Percentiles rank a stretch among this genome's conserved stretches.
These are phyloP conservation scores for Rosa rugosa DNA, from an alignment of 306 rosid genomes.

Conservation along the genomic window DNA sequence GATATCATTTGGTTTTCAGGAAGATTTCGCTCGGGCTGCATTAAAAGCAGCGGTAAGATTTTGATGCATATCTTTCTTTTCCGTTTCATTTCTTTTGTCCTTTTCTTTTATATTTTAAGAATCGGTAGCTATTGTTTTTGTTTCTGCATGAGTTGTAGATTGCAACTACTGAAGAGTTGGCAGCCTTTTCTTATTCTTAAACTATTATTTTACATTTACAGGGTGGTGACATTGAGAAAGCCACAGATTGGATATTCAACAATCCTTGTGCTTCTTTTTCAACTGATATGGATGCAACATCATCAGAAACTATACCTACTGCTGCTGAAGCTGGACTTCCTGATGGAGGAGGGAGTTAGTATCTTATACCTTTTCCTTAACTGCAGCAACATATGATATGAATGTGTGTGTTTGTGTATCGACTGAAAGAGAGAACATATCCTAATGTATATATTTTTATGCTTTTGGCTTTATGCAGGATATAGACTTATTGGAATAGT, in stretches of 20 bases:
- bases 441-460: neutral
- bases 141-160: neutral
- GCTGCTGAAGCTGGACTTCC: constrained; percentile 50
- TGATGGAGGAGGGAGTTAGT: constrained; percentile 97
- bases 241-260: constrained; percentile 97
- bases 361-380: constrained; percentile 19
- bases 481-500: constrained; percentile 81
- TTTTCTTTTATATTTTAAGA: neutral
- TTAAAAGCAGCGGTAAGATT: constrained; percentile 71
- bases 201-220: constrained; percentile 19
- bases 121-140: neutral
- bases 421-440: neutral
- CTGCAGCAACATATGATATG: neutral
- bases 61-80: neutral
- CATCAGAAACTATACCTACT: constrained; percentile 46
- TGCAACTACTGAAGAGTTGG: neutral
- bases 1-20: constrained; percentile 91
- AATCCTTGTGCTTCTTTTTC: constrained; percentile 72
- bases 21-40: constrained; percentile 78
- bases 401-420: neutral
- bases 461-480: constrained; percentile 44
- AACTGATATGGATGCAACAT: constrained; percentile 57
- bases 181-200: neutral
- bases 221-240: constrained; percentile 96
- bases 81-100: neutral